Percentiles rank a stretch among this genome's conserved stretches.
Evolutionary conservation across 2,329 filamentous ascomycete species (phyloP).

Genomic region (Epichloe brachyelytri): DNA sequence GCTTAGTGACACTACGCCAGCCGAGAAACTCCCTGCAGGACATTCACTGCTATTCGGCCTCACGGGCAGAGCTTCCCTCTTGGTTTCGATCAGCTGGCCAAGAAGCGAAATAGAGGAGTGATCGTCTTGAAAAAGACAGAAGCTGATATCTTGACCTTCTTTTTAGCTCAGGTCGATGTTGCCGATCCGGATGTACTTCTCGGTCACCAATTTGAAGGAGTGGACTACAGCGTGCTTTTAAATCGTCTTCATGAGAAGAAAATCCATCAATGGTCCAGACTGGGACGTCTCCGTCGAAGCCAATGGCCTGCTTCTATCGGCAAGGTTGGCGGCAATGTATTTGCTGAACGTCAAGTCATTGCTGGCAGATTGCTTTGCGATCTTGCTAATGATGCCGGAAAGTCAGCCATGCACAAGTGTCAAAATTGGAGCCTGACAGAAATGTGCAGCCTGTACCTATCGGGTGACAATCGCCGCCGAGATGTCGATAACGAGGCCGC

Average conservation of each 20-base stretch:
- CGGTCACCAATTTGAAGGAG: conserved; percentile 92
- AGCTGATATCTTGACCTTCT: conserved; percentile 71
- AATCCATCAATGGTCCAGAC: conserved; percentile 85
- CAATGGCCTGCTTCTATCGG: conserved; percentile 82
- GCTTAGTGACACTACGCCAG: conserved; percentile 74
- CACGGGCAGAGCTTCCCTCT: conserved; percentile 63
- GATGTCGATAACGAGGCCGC: conserved; percentile 84
- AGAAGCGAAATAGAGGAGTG: conserved; percentile 58
- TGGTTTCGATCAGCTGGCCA: conserved; percentile 69
- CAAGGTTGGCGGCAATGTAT: conserved; percentile 79
- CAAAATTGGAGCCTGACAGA: conserved; percentile 97
- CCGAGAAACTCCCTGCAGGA: conserved; percentile 78
- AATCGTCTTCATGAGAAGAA: conserved; percentile 81
- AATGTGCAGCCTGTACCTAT: conserved; percentile 87
- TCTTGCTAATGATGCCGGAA: conserved; percentile 89
- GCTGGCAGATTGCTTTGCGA: conserved; percentile 86
- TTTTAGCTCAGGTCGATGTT: conserved; percentile 76
- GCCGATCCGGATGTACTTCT: conserved; percentile 89
- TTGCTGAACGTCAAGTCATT: conserved; percentile 81
- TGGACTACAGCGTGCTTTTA: conserved; percentile 85
- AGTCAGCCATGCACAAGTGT: conserved; percentile 93
- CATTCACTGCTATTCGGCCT: conserved; percentile 84
- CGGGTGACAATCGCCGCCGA: conserved; percentile 55
- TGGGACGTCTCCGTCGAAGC: conserved; percentile 70
- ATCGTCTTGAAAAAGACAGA: conserved; percentile 77